These are phyloP conservation scores for Chamaecyparis obtusa DNA, from an alignment of 75 land plant genomes.

Conservation along the genomic window DNA sequence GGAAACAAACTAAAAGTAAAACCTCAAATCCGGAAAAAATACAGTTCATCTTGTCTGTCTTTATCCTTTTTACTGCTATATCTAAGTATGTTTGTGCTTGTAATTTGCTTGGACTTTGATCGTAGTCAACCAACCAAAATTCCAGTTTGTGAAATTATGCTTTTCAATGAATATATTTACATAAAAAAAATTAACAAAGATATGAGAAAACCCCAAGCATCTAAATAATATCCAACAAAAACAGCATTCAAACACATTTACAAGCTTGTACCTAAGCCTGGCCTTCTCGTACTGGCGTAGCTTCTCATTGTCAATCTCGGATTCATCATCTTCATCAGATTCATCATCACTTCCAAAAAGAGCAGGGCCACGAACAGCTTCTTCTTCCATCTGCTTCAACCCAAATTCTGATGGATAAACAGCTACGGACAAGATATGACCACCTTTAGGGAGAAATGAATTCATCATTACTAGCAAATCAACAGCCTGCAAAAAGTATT, in stretches of 20 bases:
- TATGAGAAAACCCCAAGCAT: background rate
- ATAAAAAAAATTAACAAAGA: background rate
- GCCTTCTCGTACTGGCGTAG: conserved; percentile 76
- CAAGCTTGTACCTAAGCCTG: conserved; percentile 60
- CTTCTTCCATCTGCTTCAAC: conserved; percentile 75
- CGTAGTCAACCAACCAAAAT: background rate
- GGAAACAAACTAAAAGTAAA: no score
- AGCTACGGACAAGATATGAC: conserved; percentile 57
- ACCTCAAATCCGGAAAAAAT: background rate
- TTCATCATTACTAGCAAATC: conserved; percentile 73
- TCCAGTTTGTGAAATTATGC: background rate
- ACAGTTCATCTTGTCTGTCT: background rate
- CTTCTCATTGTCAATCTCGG: conserved; percentile 58
- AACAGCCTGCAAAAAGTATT: conserved; percentile 52
- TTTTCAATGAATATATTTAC: background rate
- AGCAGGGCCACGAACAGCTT: conserved; percentile 74
- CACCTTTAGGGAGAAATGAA: conserved; percentile 87
- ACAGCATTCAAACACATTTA: background rate
- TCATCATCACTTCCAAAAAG: conserved; percentile 46
- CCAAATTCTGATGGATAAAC: conserved; percentile 97
- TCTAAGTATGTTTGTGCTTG: background rate
- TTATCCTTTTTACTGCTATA: no score
- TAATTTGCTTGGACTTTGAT: background rate
- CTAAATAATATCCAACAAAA: background rate
- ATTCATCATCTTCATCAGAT: conserved; percentile 50